phyloP scores from a whole-genome alignment of 495 filamentous ascomycete species.

The Podospora pseudocomata region DNA sequence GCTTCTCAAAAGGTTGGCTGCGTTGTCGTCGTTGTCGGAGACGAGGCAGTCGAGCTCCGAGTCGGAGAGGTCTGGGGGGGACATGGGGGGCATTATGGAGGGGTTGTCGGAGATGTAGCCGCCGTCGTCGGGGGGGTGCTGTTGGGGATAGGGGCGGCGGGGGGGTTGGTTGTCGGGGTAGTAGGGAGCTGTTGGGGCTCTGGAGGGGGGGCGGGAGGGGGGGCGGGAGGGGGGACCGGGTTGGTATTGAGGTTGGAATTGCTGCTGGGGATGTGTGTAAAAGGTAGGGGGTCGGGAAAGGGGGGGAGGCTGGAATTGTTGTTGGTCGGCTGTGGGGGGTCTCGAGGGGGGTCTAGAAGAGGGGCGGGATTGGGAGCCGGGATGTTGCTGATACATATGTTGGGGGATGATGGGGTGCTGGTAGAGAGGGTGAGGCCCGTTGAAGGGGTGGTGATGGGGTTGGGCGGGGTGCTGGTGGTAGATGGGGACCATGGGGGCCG shows the following conservation, averaged over 20 bases:
- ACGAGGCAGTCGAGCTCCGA: constrained; percentile 33
- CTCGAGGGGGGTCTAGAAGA: neutral
- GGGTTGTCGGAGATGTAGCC: constrained; percentile 18
- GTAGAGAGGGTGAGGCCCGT: neutral
- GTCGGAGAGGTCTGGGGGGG: constrained; percentile 33
- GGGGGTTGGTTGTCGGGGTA: neutral
- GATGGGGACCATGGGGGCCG: neutral
- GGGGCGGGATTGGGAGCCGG: neutral
- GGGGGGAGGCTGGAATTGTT: neutral
- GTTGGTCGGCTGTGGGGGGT: neutral
- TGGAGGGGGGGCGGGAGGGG: neutral
- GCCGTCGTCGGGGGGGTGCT: constrained; percentile 2
- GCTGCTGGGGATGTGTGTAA: neutral
- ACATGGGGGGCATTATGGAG: constrained; percentile 34
- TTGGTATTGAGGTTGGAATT: neutral
- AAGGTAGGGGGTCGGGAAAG: neutral
- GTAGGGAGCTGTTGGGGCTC: neutral
- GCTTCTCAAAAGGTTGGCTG: neutral
- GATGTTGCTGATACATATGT: neutral
- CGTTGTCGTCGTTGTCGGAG: constrained; percentile 12
- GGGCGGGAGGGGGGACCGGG: neutral
- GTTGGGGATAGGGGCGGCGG: neutral
- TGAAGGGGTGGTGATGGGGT: neutral
- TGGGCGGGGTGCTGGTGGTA: constrained; percentile 2
- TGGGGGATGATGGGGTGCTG: neutral